Evolutionary conservation across 441 rosid species (phyloP).

Genomic region (Erysimum cheiri): DNA sequence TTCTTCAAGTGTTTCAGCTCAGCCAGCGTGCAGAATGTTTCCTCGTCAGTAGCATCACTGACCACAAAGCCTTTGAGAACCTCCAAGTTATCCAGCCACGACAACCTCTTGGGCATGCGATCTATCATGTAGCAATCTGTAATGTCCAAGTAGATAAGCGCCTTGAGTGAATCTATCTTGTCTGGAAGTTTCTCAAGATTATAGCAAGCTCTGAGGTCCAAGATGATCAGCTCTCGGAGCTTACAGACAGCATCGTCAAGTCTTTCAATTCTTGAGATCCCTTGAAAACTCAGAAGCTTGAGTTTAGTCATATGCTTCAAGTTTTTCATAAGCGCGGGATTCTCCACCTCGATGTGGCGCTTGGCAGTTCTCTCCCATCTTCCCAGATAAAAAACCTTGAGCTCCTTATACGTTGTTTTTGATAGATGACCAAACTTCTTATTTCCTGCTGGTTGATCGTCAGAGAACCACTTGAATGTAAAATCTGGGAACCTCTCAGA

Average conservation of each 20-base stretch:
- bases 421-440: conserved; percentile 40
- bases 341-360: conserved; percentile 60
- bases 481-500: conserved; percentile 20
- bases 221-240: conserved; percentile 50
- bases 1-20: conserved; percentile 35
- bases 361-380: conserved; percentile 53
- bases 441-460: neutral
- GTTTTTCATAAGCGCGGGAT: conserved; percentile 50
- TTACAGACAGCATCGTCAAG: conserved; percentile 47
- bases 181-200: conserved; percentile 62
- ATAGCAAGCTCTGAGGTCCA: conserved; percentile 68
- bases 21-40: conserved; percentile 29
- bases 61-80: conserved; percentile 62
- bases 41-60: conserved; percentile 31
- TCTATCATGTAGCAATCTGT: conserved; percentile 63
- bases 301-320: conserved; percentile 50
- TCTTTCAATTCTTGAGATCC: conserved; percentile 59
- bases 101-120: conserved; percentile 51
- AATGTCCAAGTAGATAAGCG: conserved; percentile 54
- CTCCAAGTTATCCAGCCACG: conserved; percentile 48
- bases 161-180: conserved; percentile 49
- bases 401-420: conserved; percentile 38
- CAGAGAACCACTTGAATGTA: conserved; percentile 46
- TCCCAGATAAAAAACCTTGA: conserved; percentile 57
- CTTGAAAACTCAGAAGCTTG: conserved; percentile 61